Percentiles rank a stretch among this genome's conserved stretches.
phyloP scores from a whole-genome alignment of 345 rosid genomes.

The Combretum micranthum region DNA sequence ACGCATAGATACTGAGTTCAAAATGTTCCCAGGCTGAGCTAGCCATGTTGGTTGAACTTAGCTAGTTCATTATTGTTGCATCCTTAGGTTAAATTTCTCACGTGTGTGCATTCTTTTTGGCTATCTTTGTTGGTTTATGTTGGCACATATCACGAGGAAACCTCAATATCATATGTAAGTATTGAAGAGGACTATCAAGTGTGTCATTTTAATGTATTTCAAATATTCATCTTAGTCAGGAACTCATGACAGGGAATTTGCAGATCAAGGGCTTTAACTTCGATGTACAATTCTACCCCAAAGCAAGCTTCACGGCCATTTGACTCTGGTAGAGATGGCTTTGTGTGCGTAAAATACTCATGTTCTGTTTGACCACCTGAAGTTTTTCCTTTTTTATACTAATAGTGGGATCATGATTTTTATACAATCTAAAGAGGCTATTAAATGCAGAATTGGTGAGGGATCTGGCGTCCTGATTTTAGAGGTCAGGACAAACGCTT shows the following conservation, averaged over 20 bases:
- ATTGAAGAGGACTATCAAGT: too few relatives aligned
- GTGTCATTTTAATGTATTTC: too few relatives aligned
- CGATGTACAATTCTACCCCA: constrained; percentile 68
- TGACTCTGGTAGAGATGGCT: constrained; percentile 89
- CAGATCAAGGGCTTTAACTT: constrained; percentile 87
- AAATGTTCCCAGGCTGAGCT: too few relatives aligned
- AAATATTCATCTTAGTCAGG: constrained; percentile 1
- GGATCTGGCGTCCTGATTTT: constrained; percentile 80
- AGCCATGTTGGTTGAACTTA: too few relatives aligned
- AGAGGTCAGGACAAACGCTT: constrained; percentile 50
- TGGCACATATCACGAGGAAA: too few relatives aligned
- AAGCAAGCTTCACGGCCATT: constrained; percentile 93
- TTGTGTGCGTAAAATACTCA: constrained; percentile 61
- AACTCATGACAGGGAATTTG: constrained; percentile 10
- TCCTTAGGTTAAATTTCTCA: too few relatives aligned
- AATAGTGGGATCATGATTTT: constrained; percentile 1
- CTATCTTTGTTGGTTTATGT: too few relatives aligned
- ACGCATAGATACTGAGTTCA: too few relatives aligned
- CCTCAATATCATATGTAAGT: too few relatives aligned
- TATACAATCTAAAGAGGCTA: constrained; percentile 15
- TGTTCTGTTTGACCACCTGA: constrained; percentile 3
- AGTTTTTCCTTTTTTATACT: not conserved
- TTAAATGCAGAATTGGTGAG: constrained; percentile 79
- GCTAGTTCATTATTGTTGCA: too few relatives aligned
- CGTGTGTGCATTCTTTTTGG: too few relatives aligned